Conservation (phyloP, 306 rosid genomes). For the Fragaria vesca region DNA sequence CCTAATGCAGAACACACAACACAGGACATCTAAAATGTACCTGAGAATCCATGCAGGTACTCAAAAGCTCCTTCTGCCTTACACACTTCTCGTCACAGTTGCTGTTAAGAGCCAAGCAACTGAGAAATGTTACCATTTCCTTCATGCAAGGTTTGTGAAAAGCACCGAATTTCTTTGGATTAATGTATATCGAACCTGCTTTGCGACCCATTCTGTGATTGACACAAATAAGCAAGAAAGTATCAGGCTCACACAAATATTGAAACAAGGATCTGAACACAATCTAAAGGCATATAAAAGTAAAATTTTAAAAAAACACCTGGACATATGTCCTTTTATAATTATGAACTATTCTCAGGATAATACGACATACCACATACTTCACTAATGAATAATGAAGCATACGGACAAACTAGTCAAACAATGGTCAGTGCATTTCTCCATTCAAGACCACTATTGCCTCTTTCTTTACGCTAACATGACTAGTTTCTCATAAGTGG, state of each 20-base stretch:
- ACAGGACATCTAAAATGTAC: slow-evolving; percentile 30
- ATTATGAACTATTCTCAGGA: not conserved
- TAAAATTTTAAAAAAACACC: not conserved
- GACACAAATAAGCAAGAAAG: slow-evolving; percentile 1
- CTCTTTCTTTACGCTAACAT: not conserved
- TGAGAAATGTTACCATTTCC: slow-evolving; percentile 81
- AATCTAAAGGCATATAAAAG: not conserved
- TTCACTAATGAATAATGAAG: not conserved
- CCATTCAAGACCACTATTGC: not conserved
- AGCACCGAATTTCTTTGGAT: slow-evolving; percentile 68
- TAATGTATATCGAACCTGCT: slow-evolving; percentile 59
- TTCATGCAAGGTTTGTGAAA: slow-evolving; percentile 89
- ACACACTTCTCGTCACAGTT: slow-evolving; percentile 44
- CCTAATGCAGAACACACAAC: slow-evolving; percentile 5
- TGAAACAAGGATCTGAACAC: not conserved
- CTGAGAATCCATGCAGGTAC: slow-evolving; percentile 73
- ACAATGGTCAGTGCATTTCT: not conserved
- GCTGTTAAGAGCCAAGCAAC: slow-evolving; percentile 55
- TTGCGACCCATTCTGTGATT: slow-evolving; percentile 66
- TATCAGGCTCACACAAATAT: not conserved
- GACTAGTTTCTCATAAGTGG: not conserved
- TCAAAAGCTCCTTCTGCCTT: slow-evolving; percentile 57
- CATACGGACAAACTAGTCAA: not conserved
- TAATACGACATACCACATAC: not conserved
- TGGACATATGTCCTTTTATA: not conserved